Percentiles rank a stretch among this genome's conserved stretches.
Conservation (phyloP, 768 basidiomycete genomes). For the Chalciporus sphaerocephalus region DNA sequence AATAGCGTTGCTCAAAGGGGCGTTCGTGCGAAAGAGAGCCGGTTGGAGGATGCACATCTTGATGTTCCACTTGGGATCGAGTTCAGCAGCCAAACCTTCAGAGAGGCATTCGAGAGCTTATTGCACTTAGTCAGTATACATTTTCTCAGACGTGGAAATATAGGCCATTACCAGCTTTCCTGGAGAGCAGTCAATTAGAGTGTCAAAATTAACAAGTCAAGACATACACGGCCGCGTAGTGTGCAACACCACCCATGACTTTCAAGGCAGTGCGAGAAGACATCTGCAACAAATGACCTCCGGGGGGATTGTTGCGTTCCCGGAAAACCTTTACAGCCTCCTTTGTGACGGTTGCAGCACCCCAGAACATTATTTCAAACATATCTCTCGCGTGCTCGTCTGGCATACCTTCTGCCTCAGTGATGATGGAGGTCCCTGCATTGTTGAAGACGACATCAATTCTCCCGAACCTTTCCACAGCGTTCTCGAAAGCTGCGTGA, state of each 20-base stretch:
- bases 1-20: slow-evolving; percentile 1
- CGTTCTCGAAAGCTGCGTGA: slow-evolving; percentile 31
- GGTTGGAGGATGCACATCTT: slow-evolving; percentile 31
- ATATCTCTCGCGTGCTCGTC: slow-evolving; percentile 31
- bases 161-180: slow-evolving; percentile 23
- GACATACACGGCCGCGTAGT: slow-evolving; percentile 28
- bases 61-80: slow-evolving; percentile 47
- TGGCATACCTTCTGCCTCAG: slow-evolving; percentile 37
- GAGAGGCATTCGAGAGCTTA: slow-evolving; percentile 39
- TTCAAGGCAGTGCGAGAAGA: slow-evolving; percentile 29
- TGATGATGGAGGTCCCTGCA: slow-evolving; percentile 31
- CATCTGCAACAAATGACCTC: slow-evolving; percentile 38
- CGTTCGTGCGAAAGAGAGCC: slow-evolving; percentile 19
- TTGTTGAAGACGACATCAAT: slow-evolving; percentile 47
- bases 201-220: background rate
- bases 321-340: slow-evolving; percentile 36
- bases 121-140: slow-evolving; percentile 1
- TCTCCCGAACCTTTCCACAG: slow-evolving; percentile 36
- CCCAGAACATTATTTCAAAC: slow-evolving; percentile 42
- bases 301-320: slow-evolving; percentile 35
- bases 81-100: slow-evolving; percentile 36
- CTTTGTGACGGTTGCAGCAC: slow-evolving; percentile 30
- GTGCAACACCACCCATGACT: slow-evolving; percentile 12
- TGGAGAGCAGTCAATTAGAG: slow-evolving; percentile 6
- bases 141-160: background rate